These are phyloP conservation scores for Leccinum subtestaceum DNA, from an alignment of 768 basidiomycete genomes.

Conservation along the genomic window DNA sequence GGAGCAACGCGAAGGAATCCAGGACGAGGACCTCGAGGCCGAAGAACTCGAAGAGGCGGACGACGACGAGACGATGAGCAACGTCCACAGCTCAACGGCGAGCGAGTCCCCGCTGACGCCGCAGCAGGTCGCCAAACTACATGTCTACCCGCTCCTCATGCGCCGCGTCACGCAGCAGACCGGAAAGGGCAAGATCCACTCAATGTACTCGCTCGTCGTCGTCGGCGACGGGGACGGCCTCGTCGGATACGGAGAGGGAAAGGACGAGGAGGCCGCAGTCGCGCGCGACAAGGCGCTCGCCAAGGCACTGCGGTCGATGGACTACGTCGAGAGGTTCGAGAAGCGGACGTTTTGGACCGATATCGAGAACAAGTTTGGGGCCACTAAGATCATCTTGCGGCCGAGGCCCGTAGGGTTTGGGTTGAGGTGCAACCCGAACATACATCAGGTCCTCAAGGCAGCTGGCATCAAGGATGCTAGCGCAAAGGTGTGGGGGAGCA, in stretches of 20 bases:
- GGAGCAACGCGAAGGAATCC: conserved; percentile 8
- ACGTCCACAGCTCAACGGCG: conserved; percentile 13
- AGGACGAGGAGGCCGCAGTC: conserved; percentile 53
- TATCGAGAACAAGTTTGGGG: conserved; percentile 78
- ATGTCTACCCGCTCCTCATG: conserved; percentile 40
- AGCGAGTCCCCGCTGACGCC: conserved; percentile 17
- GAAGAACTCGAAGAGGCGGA: conserved; percentile 18
- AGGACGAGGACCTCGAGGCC: conserved; percentile 6
- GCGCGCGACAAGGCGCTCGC: conserved; percentile 59
- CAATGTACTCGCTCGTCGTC: conserved; percentile 60
- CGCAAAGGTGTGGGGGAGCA: conserved; percentile 92
- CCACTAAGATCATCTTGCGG: conserved; percentile 76
- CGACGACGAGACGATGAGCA: conserved; percentile 21
- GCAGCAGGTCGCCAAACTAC: conserved; percentile 32
- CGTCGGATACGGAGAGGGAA: conserved; percentile 80
- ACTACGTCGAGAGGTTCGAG: conserved; percentile 93
- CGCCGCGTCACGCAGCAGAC: conserved; percentile 84
- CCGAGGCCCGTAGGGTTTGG: conserved; percentile 90
- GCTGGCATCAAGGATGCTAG: conserved; percentile 95
- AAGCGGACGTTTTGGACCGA: conserved; percentile 93
- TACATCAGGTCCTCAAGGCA: conserved; percentile 88
- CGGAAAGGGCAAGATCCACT: conserved; percentile 84
- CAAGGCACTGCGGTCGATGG: conserved; percentile 83
- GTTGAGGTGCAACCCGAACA: conserved; percentile 79
- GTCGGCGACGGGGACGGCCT: conserved; percentile 83